Evolutionary conservation across 2,329 filamentous ascomycete species (phyloP), one percentile per base, ranked within the genome.

Genomic region (Aspergillus unguis): DNA sequence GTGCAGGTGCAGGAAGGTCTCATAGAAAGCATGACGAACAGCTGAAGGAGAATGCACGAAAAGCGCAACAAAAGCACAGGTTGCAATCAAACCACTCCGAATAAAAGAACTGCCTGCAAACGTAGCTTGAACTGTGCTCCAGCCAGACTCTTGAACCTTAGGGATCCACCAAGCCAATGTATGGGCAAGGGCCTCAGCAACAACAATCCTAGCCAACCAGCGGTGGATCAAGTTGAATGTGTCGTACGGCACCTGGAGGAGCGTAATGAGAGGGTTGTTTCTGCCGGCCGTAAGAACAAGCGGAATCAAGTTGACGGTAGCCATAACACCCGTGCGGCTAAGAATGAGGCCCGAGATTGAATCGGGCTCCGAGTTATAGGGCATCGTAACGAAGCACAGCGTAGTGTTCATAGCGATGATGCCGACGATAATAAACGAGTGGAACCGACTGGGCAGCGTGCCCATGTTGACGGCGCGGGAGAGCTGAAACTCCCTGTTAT

Each of bases 11-110:
- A 97, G 81, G 75, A 99, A 99, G 1, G 90, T 95, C 75, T 99
- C 94, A 75, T 99, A 99, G 69, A 96, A 96, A 36, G 92, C 91
- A 71, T 96, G 92, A 56, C 94, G 86, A 47, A 99, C 67, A 0
- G 91, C 87, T 2, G 90, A 92, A 49, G 88, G 76, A 7, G 90
- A 86, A 28, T 86, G 77, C 47, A 95, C 64, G 49, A 88, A 65
- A 42, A 97, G 77, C 41, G 88, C 67, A 37, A 82, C 62, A 66
- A 96, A 81, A 35, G 82, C 79, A 44, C 82, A 68, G n/a, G 64
- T 62, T 69, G 76, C 74, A 58, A 78, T 68, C 49, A 78, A 61
- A n/a, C 77, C 77, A 48, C 64, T 67, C 23, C 66, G 55, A 27
- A 75, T 65, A 51, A 76, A 72, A 33, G 52, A 61, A 55, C 64